Percentiles rank a stretch among this genome's conserved stretches.
Conservation (phyloP, 2,329 filamentous ascomycete genomes). For the Alternaria metachromatica region DNA sequence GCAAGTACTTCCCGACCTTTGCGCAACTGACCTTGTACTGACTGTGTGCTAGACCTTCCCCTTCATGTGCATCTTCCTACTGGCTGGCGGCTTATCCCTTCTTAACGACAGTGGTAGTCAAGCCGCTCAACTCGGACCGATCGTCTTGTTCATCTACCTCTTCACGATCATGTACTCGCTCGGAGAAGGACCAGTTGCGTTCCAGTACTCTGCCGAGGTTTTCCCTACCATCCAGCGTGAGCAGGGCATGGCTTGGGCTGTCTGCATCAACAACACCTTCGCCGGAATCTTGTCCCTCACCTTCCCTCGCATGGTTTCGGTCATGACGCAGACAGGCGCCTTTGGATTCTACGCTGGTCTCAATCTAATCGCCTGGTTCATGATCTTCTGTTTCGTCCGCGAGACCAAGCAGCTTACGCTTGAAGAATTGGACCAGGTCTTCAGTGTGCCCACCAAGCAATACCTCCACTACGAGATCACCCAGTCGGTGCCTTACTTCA, state of each 20-base stretch:
- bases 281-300: conserved; percentile 47
- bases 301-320: conserved; percentile 49
- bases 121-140: conserved; percentile 41
- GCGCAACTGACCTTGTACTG: neutral
- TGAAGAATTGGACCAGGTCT: conserved; percentile 48
- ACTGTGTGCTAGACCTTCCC: conserved; percentile 36
- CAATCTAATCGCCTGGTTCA: conserved; percentile 49
- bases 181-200: conserved; percentile 59
- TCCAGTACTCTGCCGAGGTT: conserved; percentile 50
- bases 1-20: neutral
- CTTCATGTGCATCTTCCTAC: conserved; percentile 45
- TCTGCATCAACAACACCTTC: conserved; percentile 55
- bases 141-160: conserved; percentile 37
- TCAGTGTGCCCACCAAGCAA: conserved; percentile 43
- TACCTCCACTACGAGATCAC: conserved; percentile 51
- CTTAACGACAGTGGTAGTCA: conserved; percentile 29
- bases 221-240: conserved; percentile 50
- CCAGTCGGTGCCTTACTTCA: conserved; percentile 51
- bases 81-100: conserved; percentile 46
- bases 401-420: conserved; percentile 50
- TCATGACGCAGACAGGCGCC: conserved; percentile 48
- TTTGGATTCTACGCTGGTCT: conserved; percentile 52
- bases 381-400: conserved; percentile 50
- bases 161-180: conserved; percentile 42
- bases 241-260: conserved; percentile 51